Base-by-base conservation (phyloP, 306 rosid genomes). In the Abrus pulchellus region DNA sequence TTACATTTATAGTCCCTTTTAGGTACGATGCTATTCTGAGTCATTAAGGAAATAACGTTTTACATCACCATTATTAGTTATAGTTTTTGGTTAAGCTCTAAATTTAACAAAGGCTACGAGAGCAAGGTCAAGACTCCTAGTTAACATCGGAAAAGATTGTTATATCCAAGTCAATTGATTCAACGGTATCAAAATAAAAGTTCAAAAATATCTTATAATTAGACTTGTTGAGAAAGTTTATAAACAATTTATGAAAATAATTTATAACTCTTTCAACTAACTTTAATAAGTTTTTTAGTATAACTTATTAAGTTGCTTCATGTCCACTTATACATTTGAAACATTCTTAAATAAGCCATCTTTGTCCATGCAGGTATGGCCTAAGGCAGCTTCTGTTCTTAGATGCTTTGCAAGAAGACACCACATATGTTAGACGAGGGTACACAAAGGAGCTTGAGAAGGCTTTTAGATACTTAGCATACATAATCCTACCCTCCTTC, bases 361-460 rank as follows among this genome's bases (percentile, higher is more conserved):
- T 13, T n/a, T 75, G n/a, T 76, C 2, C 1, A 49, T 1, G n/a
- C 55, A 83, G 82, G 72, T 88, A 91, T 50, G 96, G 97, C 2
- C 92, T 93, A 0, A 72, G 89, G 34, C 97, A 91, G 9, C 97
- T 94, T 72, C 91, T 93, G 7, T 90, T 93, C 75, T 72, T 93
- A 34, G 93, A 92, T 4, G 89, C 83, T 14, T 76, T 94, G 12
- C 82, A 76, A 45, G 92, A 89, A 2, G 98, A 93, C 64, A 75
- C 88, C 0, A 6, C 40, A 0, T 85, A 80, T 3, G 94, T 95
- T 3, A 83, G 88, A 7, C 80, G 86, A 0, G 86, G 94, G 4
- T 93, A 95, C 85, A 80, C 87, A 5, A 73, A 80, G 0, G 94
- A 85, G 85, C 89, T 95, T 1, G 92, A 95, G 55, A 92, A 82